Evolutionary conservation across 371 early-diverging fungal genomes (phyloP).

Genomic region (Mortierella sp.): DNA sequence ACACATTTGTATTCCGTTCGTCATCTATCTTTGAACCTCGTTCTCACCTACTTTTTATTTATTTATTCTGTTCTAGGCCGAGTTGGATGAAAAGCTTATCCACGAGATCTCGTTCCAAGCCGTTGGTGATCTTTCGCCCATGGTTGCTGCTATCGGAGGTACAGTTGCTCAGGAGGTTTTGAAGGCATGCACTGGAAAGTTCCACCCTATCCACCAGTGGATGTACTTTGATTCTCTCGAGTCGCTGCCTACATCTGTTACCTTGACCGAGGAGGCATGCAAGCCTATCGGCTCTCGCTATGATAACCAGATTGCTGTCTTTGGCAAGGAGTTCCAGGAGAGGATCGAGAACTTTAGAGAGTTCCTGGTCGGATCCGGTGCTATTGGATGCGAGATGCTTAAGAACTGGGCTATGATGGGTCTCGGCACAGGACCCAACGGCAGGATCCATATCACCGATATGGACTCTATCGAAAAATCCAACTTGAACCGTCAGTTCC

Average conservation of each 20-base stretch:
- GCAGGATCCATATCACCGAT: constrained; percentile 95
- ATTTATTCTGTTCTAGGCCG: constrained; percentile 56
- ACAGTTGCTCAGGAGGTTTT: constrained; percentile 99
- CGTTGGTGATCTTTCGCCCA: constrained; percentile 93
- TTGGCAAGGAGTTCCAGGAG: constrained; percentile 93
- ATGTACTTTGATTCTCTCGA: constrained; percentile 99
- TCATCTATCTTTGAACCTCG: not conserved
- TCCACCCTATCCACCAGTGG: constrained; percentile 95
- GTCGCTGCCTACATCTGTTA: constrained; percentile 79
- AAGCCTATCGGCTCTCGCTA: constrained; percentile 89
- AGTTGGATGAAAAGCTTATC: constrained; percentile 89
- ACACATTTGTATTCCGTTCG: not conserved
- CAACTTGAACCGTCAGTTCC: constrained; percentile 98
- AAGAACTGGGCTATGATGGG: constrained; percentile 99
- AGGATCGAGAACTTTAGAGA: constrained; percentile 88
- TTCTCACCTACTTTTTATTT: constrained; percentile 4
- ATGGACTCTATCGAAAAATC: constrained; percentile 99
- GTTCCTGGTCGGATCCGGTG: constrained; percentile 99
- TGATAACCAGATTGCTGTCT: constrained; percentile 95
- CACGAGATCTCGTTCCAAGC: constrained; percentile 91
- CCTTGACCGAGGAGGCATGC: constrained; percentile 77
- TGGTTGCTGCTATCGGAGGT: constrained; percentile 98
- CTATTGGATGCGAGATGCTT: constrained; percentile 99
- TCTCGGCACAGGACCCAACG: constrained; percentile 88
- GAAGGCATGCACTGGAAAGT: constrained; percentile 97